Evolutionary conservation across 2,329 filamentous ascomycete species (phyloP).

Genomic region (Calonectria multiphialidica): DNA sequence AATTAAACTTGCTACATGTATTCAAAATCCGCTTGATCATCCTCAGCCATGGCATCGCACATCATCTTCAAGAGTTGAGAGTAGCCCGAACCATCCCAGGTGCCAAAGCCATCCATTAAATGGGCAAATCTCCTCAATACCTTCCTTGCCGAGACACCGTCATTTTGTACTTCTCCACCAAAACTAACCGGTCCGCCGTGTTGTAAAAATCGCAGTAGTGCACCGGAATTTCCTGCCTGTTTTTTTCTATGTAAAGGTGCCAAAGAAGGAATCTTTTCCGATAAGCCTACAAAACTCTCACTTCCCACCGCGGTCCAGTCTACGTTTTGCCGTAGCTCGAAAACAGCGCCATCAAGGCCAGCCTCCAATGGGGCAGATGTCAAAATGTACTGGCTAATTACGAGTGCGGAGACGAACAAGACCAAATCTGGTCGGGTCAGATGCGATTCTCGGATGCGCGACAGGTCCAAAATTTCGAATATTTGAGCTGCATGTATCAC

Average conservation of each 20-base stretch:
- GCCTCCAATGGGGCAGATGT: neutral
- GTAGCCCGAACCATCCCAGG: neutral
- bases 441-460: neutral
- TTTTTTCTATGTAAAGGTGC: neutral
- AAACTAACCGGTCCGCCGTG: neutral
- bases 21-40: neutral
- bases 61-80: neutral
- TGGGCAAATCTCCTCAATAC: neutral
- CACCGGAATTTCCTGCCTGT: too few relatives aligned
- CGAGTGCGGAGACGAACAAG: neutral
- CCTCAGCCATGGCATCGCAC: neutral
- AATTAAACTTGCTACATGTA: neutral
- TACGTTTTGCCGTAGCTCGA: neutral
- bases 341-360: neutral
- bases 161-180: neutral
- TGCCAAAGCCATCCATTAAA: neutral
- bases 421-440: neutral
- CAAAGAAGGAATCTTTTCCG: fast-evolving
- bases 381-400: neutral
- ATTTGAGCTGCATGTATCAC: neutral
- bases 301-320: neutral
- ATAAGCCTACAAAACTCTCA: neutral
- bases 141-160: neutral
- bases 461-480: neutral
- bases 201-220: neutral